These are phyloP conservation scores for Irpex sp. DNA, from an alignment of 1,284 basidiomycete genomes.

Conservation along the genomic window DNA sequence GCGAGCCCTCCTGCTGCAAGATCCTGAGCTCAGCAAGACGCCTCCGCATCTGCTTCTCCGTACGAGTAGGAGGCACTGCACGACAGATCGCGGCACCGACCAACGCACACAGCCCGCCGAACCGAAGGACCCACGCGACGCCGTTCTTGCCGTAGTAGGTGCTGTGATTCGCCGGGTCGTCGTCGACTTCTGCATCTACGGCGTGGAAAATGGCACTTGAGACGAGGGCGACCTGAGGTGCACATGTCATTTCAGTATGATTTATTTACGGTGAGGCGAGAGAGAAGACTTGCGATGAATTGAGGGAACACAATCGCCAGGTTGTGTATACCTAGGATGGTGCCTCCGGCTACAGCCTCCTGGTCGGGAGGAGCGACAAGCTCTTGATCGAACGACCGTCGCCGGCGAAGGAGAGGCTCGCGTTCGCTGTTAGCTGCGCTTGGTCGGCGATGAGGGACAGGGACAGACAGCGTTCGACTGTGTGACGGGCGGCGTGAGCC, in stretches of 20 bases:
- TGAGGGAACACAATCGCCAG: slow-evolving; percentile 91
- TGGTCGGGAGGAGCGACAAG: slow-evolving; percentile 32
- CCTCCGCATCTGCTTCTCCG: slow-evolving; percentile 82
- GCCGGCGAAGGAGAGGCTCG: slow-evolving; percentile 58
- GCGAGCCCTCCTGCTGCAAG: slow-evolving; percentile 51
- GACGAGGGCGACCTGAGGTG: slow-evolving; percentile 74
- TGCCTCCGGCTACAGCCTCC: slow-evolving; percentile 79
- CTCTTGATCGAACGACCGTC: slow-evolving; percentile 54
- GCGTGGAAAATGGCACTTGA: slow-evolving; percentile 84
- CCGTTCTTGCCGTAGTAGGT: slow-evolving; percentile 79
- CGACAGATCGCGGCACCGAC: slow-evolving; percentile 72
- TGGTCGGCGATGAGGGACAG: slow-evolving; percentile 20
- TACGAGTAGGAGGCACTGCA: slow-evolving; percentile 79
- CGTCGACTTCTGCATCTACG: slow-evolving; percentile 48
- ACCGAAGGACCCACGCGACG: slow-evolving; percentile 90
- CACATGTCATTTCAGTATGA: not conserved
- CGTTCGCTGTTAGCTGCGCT: slow-evolving; percentile 38
- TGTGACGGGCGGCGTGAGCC: slow-evolving; percentile 32
- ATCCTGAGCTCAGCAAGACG: slow-evolving; percentile 75
- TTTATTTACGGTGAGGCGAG: not conserved
- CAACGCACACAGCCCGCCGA: slow-evolving; percentile 83
- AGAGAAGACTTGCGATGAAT: slow-evolving; percentile 63
- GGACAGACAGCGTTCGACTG: slow-evolving; percentile 41
- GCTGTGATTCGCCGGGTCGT: slow-evolving; percentile 39
- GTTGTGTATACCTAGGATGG: slow-evolving; percentile 93